These are phyloP conservation scores for Talaromyces sp. DNA, from an alignment of 2,329 filamentous ascomycete genomes.

Conservation along the genomic window DNA sequence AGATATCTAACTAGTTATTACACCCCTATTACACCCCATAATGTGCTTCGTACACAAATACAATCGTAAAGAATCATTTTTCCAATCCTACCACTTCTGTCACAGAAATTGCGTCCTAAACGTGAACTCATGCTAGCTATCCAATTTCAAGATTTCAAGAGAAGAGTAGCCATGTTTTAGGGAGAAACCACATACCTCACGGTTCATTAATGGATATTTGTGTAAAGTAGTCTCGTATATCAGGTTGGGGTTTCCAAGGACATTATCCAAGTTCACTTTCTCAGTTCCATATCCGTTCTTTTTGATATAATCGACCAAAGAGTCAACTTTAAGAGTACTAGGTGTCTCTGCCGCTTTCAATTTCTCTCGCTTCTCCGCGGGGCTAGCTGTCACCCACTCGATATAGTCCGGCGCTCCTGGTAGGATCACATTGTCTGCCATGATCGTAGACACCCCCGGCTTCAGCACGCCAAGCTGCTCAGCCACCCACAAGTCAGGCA, in stretches of 20 bases:
- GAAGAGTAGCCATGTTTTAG: background rate
- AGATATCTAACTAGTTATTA: too few relatives aligned
- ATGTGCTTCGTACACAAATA: background rate
- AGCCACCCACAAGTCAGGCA: background rate
- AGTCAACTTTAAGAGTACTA: background rate
- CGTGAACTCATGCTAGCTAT: background rate
- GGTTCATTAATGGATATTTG: background rate
- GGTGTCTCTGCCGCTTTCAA: constrained; percentile 1
- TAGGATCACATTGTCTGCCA: constrained; percentile 1
- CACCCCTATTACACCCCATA: background rate
- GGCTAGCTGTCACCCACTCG: background rate
- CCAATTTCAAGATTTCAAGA: background rate
- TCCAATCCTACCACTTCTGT: background rate
- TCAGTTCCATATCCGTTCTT: background rate
- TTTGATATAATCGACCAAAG: background rate
- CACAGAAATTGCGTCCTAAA: background rate
- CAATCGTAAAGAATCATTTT: background rate
- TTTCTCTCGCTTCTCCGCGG: background rate
- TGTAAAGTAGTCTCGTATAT: background rate
- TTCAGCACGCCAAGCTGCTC: background rate
- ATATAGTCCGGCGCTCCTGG: constrained; percentile 3
- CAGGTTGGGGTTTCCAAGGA: background rate
- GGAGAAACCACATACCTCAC: background rate
- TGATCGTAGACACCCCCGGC: background rate
- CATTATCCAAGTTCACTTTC: background rate